Evolutionary conservation across 164 flowering plant genomes (phyloP).

Genomic region (Nymphaea thermarum): DNA sequence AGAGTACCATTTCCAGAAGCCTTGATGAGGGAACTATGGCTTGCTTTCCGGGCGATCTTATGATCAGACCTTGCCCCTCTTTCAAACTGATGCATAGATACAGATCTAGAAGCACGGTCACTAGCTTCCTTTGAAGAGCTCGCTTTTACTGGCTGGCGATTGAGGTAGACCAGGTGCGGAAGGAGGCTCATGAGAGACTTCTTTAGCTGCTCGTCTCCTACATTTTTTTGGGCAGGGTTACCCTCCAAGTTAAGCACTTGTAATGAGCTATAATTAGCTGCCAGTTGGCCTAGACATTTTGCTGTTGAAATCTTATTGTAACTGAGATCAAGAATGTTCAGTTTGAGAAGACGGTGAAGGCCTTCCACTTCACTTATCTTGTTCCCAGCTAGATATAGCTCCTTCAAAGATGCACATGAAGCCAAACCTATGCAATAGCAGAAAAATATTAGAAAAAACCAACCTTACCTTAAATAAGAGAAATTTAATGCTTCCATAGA

Average conservation of each 20-base stretch:
- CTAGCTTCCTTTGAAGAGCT: conserved; percentile 53
- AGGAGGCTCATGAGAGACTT: conserved; percentile 68
- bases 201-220: conserved; percentile 85
- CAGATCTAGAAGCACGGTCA: conserved; percentile 51
- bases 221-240: conserved; percentile 90
- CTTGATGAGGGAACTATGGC: conserved; percentile 30
- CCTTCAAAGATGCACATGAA: conserved; percentile 81
- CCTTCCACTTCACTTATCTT: conserved; percentile 96
- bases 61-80: conserved; percentile 46
- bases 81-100: conserved; percentile 20
- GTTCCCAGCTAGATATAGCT: conserved; percentile 85
- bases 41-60: conserved; percentile 40
- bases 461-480: background rate
- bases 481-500: background rate
- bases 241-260: conserved; percentile 93
- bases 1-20: conserved; percentile 28
- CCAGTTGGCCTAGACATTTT: conserved; percentile 85
- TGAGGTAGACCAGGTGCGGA: conserved; percentile 65
- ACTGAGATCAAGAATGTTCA: conserved; percentile 66
- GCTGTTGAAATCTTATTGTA: conserved; percentile 91
- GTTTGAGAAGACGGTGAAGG: conserved; percentile 85
- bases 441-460: background rate
- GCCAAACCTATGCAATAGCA: conserved; percentile 50
- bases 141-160: conserved; percentile 50
- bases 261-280: conserved; percentile 80